Conservation (phyloP, 768 basidiomycete species). For the Trametes meyenii region DNA sequence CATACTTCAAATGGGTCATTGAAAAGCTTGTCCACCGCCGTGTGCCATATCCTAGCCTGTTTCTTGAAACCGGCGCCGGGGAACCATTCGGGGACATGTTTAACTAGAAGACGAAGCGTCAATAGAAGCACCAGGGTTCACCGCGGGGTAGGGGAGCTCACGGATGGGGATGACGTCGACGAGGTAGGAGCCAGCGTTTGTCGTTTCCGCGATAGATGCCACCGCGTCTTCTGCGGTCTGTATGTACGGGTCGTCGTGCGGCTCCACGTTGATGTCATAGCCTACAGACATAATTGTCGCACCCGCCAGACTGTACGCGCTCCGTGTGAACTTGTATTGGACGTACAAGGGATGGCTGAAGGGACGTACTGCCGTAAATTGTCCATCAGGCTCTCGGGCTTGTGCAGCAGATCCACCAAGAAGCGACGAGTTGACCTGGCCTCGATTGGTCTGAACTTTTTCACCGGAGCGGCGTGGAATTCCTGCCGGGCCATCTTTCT, state of each 20-base stretch:
- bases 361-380: constrained; percentile 8
- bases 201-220: constrained; percentile 1
- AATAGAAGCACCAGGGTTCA: background rate
- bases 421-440: constrained; percentile 1
- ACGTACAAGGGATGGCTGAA: background rate
- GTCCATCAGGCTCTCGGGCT: constrained; percentile 5
- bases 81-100: constrained; percentile 29
- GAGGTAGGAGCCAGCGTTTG: constrained; percentile 12
- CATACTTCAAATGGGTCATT: constrained; percentile 2
- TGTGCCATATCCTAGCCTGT: constrained; percentile 6
- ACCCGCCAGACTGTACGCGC: constrained; percentile 1
- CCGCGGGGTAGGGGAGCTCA: background rate
- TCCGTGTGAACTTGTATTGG: background rate
- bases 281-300: constrained; percentile 16
- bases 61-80: constrained; percentile 30
- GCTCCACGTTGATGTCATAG: constrained; percentile 16
- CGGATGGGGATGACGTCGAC: constrained; percentile 13
- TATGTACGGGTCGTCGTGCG: constrained; percentile 19
- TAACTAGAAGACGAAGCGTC: constrained; percentile 10
- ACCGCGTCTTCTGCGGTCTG: constrained; percentile 12
- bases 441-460: constrained; percentile 5
- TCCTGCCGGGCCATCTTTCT: constrained; percentile 12
- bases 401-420: constrained; percentile 1
- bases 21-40: constrained; percentile 1
- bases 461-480: constrained; percentile 9